Conservation (phyloP, 495 filamentous ascomycete species). For the Cercophora scortea region DNA sequence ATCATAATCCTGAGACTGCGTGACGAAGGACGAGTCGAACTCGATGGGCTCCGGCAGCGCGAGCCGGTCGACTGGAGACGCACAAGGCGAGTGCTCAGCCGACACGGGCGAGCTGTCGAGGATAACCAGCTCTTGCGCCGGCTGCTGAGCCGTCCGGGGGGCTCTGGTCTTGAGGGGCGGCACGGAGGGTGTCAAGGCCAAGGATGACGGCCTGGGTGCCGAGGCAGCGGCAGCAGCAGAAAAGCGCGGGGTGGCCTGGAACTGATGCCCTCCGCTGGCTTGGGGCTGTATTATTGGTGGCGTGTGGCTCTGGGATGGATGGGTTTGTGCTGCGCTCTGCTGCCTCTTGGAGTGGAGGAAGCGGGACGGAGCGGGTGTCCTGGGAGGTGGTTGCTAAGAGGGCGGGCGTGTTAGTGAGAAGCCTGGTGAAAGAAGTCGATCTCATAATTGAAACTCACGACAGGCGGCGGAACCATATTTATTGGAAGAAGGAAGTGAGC, state of each 20-base stretch:
- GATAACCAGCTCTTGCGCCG: slow-evolving; percentile 23
- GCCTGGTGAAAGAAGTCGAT: too few species aligned
- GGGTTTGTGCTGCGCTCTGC: too few species aligned
- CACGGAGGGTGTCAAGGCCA: slow-evolving; percentile 9
- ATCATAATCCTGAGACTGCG: slow-evolving; percentile 5
- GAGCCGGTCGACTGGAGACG: not conserved
- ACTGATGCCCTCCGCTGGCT: slow-evolving; percentile 7
- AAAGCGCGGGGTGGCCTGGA: slow-evolving; percentile 35
- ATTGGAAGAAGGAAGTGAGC: too few species aligned
- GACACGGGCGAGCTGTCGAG: slow-evolving; percentile 12
- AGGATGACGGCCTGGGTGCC: slow-evolving; percentile 13
- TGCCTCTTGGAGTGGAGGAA: too few species aligned
- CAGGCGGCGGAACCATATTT: too few species aligned
- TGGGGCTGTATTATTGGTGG: too few species aligned
- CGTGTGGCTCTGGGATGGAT: too few species aligned
- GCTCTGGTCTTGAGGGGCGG: slow-evolving; percentile 12
- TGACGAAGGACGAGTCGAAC: slow-evolving; percentile 17
- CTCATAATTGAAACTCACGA: too few species aligned
- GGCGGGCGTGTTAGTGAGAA: too few species aligned
- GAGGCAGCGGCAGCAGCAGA: slow-evolving; percentile 20
- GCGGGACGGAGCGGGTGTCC: too few species aligned
- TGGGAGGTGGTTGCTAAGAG: too few species aligned
- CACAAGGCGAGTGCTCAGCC: slow-evolving; percentile 6
- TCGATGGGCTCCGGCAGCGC: slow-evolving; percentile 28
- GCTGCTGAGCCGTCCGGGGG: slow-evolving; percentile 1